Conservation (phyloP, 805 yeast species). For the Suhomyces sp. region DNA sequence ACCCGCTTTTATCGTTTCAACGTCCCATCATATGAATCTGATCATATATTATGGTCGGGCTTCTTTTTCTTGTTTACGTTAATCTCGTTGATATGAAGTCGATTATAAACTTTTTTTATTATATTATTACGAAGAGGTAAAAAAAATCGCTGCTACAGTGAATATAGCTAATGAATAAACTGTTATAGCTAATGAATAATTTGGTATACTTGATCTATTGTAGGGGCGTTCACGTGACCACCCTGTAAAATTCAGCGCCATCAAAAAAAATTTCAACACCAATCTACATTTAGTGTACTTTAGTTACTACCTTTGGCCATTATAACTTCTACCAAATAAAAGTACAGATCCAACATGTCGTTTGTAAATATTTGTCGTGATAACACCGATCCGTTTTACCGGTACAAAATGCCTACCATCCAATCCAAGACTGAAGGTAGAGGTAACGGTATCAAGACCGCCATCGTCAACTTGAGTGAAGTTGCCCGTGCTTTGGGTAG, state of each 20-base stretch:
- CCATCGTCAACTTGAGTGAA: constrained; percentile 82
- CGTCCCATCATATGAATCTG: not conserved
- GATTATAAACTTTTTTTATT: not conserved
- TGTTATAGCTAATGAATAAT: constrained; percentile 1
- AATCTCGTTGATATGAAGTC: not conserved
- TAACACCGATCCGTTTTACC: constrained; percentile 96
- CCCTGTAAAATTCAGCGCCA: not conserved
- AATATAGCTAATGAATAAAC: not conserved
- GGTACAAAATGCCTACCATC: constrained; percentile 98
- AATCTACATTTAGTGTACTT: not conserved
- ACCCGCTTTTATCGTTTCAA: not conserved
- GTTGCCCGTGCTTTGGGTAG: constrained; percentile 93
- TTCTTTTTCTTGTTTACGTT: not conserved
- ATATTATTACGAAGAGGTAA: not conserved
- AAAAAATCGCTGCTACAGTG: not conserved
- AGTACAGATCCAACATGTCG: constrained; percentile 53
- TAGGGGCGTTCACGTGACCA: not conserved
- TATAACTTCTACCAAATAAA: not conserved
- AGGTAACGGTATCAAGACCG: constrained; percentile 98
- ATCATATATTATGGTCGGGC: not conserved
- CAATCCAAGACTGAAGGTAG: constrained; percentile 97
- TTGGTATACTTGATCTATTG: not conserved
- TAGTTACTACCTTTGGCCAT: not conserved
- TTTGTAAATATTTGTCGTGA: constrained; percentile 93
- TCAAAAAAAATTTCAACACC: constrained; percentile 1